phyloP scores from a whole-genome alignment of 352 stramenopile genomes.

The Globisporangium megalacanthum region DNA sequence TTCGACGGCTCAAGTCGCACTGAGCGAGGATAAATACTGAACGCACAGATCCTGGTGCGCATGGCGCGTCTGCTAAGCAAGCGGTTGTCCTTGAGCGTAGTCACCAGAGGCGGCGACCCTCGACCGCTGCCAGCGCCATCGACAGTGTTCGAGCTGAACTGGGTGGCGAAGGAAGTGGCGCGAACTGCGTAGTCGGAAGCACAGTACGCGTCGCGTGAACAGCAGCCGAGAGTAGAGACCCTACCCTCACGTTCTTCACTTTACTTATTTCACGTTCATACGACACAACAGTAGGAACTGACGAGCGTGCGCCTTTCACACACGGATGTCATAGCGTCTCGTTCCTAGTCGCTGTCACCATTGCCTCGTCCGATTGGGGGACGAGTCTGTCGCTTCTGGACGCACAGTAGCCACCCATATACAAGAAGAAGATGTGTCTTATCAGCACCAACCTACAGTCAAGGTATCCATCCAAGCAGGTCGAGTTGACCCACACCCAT shows the following conservation, averaged over 20 bases:
- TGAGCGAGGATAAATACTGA: slow-evolving; percentile 28
- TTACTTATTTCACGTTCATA: too few relatives aligned
- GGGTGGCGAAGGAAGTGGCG: slow-evolving; percentile 39
- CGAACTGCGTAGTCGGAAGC: slow-evolving; percentile 1
- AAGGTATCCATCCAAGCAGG: too few relatives aligned
- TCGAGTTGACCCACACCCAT: too few relatives aligned
- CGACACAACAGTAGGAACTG: too few relatives aligned
- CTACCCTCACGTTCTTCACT: too few relatives aligned
- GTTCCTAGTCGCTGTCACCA: too few relatives aligned
- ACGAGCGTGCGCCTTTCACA: too few relatives aligned
- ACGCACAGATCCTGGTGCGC: slow-evolving; percentile 46
- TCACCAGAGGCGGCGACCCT: neutral
- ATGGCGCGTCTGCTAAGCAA: slow-evolving; percentile 32
- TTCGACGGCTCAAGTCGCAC: neutral
- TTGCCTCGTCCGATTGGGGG: too few relatives aligned
- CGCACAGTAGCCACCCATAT: neutral
- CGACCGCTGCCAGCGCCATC: slow-evolving; percentile 24
- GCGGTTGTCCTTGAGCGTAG: neutral
- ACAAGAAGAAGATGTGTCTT: slow-evolving; percentile 28
- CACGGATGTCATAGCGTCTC: too few relatives aligned
- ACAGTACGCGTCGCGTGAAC: too few relatives aligned
- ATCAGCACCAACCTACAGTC: slow-evolving; percentile 29
- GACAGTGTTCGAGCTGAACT: slow-evolving; percentile 50
- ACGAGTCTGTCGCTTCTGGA: neutral
- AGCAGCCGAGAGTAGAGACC: too few relatives aligned